Conservation (phyloP, 75 land plant genomes). For the Cupressus sempervirens region DNA sequence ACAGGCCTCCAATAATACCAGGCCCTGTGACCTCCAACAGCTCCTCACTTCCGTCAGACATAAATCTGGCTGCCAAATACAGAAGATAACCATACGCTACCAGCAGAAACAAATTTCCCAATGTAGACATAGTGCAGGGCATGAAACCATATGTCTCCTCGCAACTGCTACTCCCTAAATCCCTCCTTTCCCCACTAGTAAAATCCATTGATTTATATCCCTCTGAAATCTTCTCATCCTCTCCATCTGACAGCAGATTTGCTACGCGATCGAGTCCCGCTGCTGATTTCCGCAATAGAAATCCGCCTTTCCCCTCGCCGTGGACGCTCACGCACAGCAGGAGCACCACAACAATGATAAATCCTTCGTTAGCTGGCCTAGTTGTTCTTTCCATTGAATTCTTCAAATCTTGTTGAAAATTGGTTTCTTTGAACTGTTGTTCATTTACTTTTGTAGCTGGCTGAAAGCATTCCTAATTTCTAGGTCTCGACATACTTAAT, state of each 20-base stretch:
- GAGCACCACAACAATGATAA: not conserved
- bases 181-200: not conserved
- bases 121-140: slow-evolving; percentile 55
- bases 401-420: not conserved
- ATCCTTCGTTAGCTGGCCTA: not conserved
- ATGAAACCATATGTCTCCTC: slow-evolving; percentile 73
- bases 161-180: slow-evolving; percentile 13
- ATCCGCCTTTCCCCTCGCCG: not conserved
- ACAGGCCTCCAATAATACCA: slow-evolving; percentile 69
- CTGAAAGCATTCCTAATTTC: too few species aligned
- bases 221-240: not conserved
- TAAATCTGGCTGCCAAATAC: slow-evolving; percentile 57
- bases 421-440: too few species aligned
- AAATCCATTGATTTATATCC: not conserved
- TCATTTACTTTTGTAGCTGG: too few species aligned
- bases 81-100: slow-evolving; percentile 57
- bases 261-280: not conserved
- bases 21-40: slow-evolving; percentile 61
- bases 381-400: not conserved
- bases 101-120: slow-evolving; percentile 58
- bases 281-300: not conserved
- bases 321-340: not conserved
- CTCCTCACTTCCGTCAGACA: slow-evolving; percentile 71
- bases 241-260: not conserved
- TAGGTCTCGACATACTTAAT: too few species aligned